Base-by-base conservation (phyloP, 2,329 filamentous ascomycete species). In the Penicillium sp. region DNA sequence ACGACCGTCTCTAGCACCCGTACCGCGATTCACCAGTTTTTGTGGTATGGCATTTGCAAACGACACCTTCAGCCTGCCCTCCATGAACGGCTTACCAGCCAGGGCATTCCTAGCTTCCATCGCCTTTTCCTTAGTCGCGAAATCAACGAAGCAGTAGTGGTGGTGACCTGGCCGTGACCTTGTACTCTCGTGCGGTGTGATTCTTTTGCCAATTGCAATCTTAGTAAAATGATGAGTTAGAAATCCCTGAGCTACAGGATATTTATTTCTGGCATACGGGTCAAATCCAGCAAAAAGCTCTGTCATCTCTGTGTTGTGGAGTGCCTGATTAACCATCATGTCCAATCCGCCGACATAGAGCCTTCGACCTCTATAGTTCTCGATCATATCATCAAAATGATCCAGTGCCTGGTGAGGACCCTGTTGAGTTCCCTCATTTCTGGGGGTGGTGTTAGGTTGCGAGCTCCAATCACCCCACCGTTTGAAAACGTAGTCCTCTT, bases 111-210 rank as follows among this genome's bases (percentile, higher is more conserved):
- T 19, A 11, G 29, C 44, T n/a, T 24, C 23, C 10, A 11, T 34
- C 19, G 44, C 28, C 18, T 47, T 19, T 23, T 36, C 44, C 29
- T 21, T 24, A 10, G 31, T 36, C 18, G 18, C 44, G 29, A 47
- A 47, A 16, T 47, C 29, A 34, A 47, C 18, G 23, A 47, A 47
- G 18, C 44, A 47, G 44, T 47, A 47, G 18, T 47, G 44, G 21
- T 34, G 44, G 14, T 47, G 14, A 7, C 29, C 23, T 23, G n/a
- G 8, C 36, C 14, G 31, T 11, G 29, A 18, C n/a, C 36, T 39
- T 23, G 14, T 19, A 4, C 11, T 47, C 44, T 36, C 29, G 16
- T 36, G 44, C 11, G 44, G 44, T 23, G 28, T 47, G 44, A 47
- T 31, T 31, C 29, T 31, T 31, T 31, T 31, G 9, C 29, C 29